Percentiles rank a stretch among this genome's conserved stretches.
phyloP scores from a whole-genome alignment of 2,329 filamentous ascomycete species.

The Ceratocystis diversiconidia region DNA sequence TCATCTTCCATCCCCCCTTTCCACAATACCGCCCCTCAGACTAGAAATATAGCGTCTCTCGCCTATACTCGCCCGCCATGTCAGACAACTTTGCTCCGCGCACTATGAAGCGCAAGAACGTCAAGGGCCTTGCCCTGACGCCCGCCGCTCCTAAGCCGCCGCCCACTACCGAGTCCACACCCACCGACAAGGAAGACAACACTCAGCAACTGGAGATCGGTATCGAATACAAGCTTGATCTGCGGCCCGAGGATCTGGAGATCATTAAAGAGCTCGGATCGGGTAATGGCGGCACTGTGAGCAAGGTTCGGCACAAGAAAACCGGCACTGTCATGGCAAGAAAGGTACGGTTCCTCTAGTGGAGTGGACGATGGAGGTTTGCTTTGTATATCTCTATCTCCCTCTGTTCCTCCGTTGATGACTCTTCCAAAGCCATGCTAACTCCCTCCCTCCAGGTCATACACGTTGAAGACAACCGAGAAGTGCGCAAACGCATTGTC shows the following conservation, averaged over 20 bases:
- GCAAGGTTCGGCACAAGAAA: slow-evolving; percentile 89
- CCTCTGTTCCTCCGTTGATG: not conserved
- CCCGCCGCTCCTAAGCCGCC: slow-evolving; percentile 59
- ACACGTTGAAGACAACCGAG: slow-evolving; percentile 93
- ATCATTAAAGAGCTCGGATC: slow-evolving; percentile 88
- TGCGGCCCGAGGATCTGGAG: slow-evolving; percentile 82
- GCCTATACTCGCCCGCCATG: slow-evolving; percentile 30
- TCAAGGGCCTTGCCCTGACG: slow-evolving; percentile 84
- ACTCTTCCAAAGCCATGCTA: not conserved
- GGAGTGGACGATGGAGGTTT: not conserved
- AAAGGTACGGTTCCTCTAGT: slow-evolving; percentile 50
- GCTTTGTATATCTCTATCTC: not conserved
- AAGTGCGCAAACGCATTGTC: slow-evolving; percentile 92
- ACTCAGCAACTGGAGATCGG: slow-evolving; percentile 72
- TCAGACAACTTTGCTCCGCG: slow-evolving; percentile 49
- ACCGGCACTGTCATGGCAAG: slow-evolving; percentile 95
- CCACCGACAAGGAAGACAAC: slow-evolving; percentile 44
- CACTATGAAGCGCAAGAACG: slow-evolving; percentile 98
- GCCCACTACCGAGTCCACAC: slow-evolving; percentile 58
- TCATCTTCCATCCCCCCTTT: not conserved
- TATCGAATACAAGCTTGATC: slow-evolving; percentile 87
- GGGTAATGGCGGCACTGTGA: slow-evolving; percentile 94
- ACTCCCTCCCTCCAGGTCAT: slow-evolving; percentile 52
- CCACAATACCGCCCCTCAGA: not conserved
- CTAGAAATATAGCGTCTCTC: not conserved